phyloP scores from a whole-genome alignment of 1,139 yeast genomes.

The Tardiomyces digboiensis region DNA sequence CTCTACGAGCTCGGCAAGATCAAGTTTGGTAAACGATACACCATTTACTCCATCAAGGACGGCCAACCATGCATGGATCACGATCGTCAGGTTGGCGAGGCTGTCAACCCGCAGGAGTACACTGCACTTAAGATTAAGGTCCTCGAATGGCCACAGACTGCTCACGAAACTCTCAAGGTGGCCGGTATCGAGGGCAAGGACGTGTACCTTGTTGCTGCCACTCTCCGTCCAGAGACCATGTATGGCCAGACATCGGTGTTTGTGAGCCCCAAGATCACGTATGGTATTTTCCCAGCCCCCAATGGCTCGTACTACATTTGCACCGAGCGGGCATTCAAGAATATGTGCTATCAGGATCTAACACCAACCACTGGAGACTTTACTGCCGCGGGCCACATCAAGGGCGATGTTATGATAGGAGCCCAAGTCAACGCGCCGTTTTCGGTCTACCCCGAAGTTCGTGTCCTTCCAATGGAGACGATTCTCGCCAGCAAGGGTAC shows the following conservation, averaged over 20 bases:
- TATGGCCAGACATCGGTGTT: constrained; percentile 98
- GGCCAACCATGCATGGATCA: constrained; percentile 99
- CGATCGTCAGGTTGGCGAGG: constrained; percentile 97
- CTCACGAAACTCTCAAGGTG: constrained; percentile 40
- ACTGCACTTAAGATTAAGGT: constrained; percentile 83
- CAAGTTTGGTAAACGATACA: constrained; percentile 97
- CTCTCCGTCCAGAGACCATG: constrained; percentile 98
- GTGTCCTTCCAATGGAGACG: constrained; percentile 96
- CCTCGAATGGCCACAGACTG: constrained; percentile 46
- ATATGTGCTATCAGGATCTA: constrained; percentile 91
- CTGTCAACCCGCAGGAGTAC: constrained; percentile 94
- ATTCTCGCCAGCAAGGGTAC: constrained; percentile 95
- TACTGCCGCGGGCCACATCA: constrained; percentile 46
- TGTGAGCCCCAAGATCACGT: constrained; percentile 88
- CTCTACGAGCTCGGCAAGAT: constrained; percentile 82
- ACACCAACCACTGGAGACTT: constrained; percentile 85
- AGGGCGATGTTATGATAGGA: constrained; percentile 75
- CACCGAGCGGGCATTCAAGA: constrained; percentile 96
- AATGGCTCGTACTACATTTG: constrained; percentile 69
- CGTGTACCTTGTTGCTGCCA: constrained; percentile 86
- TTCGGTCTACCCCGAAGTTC: constrained; percentile 57
- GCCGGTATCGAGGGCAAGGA: constrained; percentile 42
- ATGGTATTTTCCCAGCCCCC: constrained; percentile 89
- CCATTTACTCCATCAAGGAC: constrained; percentile 94
- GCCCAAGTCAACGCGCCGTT: constrained; percentile 83